These are phyloP conservation scores for Tricholoma sp. DNA, from an alignment of 768 basidiomycete genomes.

Conservation along the genomic window DNA sequence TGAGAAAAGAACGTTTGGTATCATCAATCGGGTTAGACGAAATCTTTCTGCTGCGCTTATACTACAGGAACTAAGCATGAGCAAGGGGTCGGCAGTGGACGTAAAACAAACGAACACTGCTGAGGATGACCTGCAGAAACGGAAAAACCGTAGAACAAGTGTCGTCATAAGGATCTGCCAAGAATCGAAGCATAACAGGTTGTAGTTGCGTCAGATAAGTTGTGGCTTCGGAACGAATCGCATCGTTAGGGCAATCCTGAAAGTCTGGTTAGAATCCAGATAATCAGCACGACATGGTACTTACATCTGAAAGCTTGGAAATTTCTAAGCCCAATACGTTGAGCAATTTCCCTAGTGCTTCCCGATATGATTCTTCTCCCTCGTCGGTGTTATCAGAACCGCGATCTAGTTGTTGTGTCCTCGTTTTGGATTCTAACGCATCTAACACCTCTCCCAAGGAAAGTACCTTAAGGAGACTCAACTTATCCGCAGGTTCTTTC, in stretches of 20 bases:
- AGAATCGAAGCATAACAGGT: slow-evolving; percentile 80
- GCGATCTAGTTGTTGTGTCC: slow-evolving; percentile 57
- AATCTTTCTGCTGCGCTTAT: slow-evolving; percentile 68
- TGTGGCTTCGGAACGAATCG: slow-evolving; percentile 59
- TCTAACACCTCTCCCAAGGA: slow-evolving; percentile 79
- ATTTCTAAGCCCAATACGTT: slow-evolving; percentile 81
- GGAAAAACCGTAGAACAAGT: slow-evolving; percentile 83
- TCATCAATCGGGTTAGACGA: slow-evolving; percentile 60
- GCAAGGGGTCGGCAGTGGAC: background rate
- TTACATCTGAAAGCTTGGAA: slow-evolving; percentile 77
- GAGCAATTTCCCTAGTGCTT: slow-evolving; percentile 79
- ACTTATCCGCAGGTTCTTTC: slow-evolving; percentile 84
- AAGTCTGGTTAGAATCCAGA: background rate
- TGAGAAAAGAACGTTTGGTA: slow-evolving; percentile 69
- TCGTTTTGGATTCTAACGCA: slow-evolving; percentile 73
- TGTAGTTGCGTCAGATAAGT: slow-evolving; percentile 60
- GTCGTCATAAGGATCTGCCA: slow-evolving; percentile 88
- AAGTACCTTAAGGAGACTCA: slow-evolving; percentile 85
- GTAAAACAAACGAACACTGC: slow-evolving; percentile 54
- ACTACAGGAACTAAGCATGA: slow-evolving; percentile 39
- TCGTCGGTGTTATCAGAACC: slow-evolving; percentile 68
- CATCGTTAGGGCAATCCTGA: slow-evolving; percentile 58
- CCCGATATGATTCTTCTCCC: slow-evolving; percentile 84
- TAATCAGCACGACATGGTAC: slow-evolving; percentile 21
- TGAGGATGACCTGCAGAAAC: slow-evolving; percentile 68